Percentiles rank a stretch among this genome's conserved stretches.
Evolutionary conservation across 176 grass and related monocot genomes (phyloP).

Genomic region (Bromus sterilis): DNA sequence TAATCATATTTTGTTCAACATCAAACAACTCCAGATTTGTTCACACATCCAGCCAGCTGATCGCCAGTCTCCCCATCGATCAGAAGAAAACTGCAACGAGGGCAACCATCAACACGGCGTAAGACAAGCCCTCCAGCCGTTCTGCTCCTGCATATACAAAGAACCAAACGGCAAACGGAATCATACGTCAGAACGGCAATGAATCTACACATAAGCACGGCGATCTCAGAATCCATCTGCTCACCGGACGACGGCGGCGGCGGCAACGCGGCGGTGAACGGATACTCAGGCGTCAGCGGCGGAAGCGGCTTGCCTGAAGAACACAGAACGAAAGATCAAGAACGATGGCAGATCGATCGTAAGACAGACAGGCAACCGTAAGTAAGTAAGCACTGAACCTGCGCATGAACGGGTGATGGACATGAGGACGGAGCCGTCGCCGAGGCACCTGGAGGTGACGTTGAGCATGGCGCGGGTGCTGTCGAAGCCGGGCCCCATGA

Average conservation of each 20-base stretch:
- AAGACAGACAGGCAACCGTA: too few relatives aligned
- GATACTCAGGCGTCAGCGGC: constrained; percentile 31
- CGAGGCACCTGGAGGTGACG: constrained; percentile 23
- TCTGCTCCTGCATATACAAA: neutral
- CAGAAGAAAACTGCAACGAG: neutral
- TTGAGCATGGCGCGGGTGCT: constrained; percentile 24
- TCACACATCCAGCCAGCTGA: neutral
- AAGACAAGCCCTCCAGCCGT: neutral
- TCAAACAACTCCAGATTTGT: neutral
- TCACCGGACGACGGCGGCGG: constrained; percentile 14
- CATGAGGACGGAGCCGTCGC: neutral
- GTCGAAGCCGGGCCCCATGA: constrained; percentile 33
- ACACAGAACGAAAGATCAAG: neutral
- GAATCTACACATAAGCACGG: neutral
- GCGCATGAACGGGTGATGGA: constrained; percentile 1
- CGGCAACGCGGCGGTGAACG: constrained; percentile 3
- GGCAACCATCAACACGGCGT: neutral
- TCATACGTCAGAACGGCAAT: neutral
- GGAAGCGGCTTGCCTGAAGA: constrained; percentile 30
- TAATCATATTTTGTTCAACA: neutral
- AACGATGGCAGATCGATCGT: neutral
- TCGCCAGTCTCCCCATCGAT: neutral
- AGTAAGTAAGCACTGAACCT: too few relatives aligned
- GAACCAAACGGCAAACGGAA: neutral
- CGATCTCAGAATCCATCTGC: neutral